phyloP scores from a whole-genome alignment of 306 rosid genomes.

The Biancaea sappan region DNA sequence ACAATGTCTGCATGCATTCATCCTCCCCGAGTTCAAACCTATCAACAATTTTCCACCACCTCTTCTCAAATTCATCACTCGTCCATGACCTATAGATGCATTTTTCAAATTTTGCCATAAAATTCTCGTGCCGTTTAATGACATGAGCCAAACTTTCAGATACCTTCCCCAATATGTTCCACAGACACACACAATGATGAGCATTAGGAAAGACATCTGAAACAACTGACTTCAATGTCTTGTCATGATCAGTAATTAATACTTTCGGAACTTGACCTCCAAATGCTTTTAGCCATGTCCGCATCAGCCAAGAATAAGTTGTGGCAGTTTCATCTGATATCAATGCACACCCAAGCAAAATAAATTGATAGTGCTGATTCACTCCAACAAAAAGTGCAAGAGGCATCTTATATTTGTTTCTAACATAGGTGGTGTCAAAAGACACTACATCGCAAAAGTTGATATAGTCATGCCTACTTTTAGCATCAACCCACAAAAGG shows the following conservation, averaged over 20 bases:
- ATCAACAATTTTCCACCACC: conserved; percentile 80
- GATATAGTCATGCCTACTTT: conserved; percentile 84
- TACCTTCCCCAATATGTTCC: conserved; percentile 86
- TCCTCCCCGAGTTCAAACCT: conserved; percentile 79
- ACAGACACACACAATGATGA: conserved; percentile 70
- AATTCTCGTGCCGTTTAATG: conserved; percentile 70
- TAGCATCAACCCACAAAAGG: conserved; percentile 92
- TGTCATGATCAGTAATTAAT: conserved; percentile 84
- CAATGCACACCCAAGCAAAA: conserved; percentile 95
- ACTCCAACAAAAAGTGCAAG: conserved; percentile 90
- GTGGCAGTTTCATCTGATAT: conserved; percentile 76
- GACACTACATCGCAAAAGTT: conserved; percentile 85
- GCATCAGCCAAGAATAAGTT: conserved; percentile 78
- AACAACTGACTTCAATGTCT: conserved; percentile 67
- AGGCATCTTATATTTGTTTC: conserved; percentile 94
- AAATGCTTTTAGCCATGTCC: conserved; percentile 84
- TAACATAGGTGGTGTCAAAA: conserved; percentile 79
- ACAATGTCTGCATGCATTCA: conserved; percentile 70
- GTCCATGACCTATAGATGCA: conserved; percentile 84
- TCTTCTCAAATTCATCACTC: conserved; percentile 81
- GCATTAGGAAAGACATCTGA: conserved; percentile 66
- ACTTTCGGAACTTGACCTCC: conserved; percentile 91
- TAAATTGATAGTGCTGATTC: conserved; percentile 91
- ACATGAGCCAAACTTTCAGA: conserved; percentile 78
- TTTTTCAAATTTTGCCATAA: conserved; percentile 81